These are phyloP conservation scores for Phyllachora maydis DNA, from an alignment of 2,329 filamentous ascomycete species.

Conservation along the genomic window DNA sequence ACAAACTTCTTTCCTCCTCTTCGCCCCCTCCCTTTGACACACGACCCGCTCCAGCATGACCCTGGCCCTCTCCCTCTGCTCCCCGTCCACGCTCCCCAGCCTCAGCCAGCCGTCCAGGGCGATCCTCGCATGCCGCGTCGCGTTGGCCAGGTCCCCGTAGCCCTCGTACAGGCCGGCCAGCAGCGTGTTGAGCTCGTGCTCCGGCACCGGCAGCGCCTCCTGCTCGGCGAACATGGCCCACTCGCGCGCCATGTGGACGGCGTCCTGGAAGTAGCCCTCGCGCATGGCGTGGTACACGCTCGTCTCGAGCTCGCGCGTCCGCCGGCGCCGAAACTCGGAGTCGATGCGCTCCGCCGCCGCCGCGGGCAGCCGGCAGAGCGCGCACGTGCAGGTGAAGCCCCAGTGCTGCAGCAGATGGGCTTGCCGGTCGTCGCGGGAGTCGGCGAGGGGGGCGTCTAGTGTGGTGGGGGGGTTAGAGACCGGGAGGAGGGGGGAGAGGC, in stretches of 20 bases:
- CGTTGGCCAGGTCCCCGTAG: conserved; percentile 6
- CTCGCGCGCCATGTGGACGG: conserved; percentile 6
- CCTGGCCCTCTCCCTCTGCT: conserved; percentile 5
- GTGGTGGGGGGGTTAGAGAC: neutral
- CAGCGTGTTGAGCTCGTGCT: conserved; percentile 6
- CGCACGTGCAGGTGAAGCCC: conserved; percentile 7
- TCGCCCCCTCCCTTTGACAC: too few relatives aligned
- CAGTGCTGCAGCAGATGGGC: conserved; percentile 6
- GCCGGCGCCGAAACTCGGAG: conserved; percentile 4
- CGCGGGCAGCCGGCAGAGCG: conserved; percentile 7
- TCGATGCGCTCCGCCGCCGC: conserved; percentile 6
- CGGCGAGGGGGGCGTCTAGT: conserved; percentile 7
- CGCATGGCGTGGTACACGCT: conserved; percentile 4
- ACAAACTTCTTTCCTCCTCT: too few relatives aligned
- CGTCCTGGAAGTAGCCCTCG: conserved; percentile 6
- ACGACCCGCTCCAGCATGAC: too few relatives aligned
- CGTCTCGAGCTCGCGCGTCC: conserved; percentile 5
- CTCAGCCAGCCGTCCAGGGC: conserved; percentile 7
- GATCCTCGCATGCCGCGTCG: conserved; percentile 7
- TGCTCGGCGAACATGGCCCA: conserved; percentile 5
- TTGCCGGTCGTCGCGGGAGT: conserved; percentile 3
- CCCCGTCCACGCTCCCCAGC: conserved; percentile 7
- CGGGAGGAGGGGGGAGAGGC: neutral
- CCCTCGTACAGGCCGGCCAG: conserved; percentile 5
- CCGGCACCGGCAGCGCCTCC: conserved; percentile 4